Evolutionary conservation across 306 rosid genomes (phyloP).

Genomic region (Astragalus glycyphyllos): DNA sequence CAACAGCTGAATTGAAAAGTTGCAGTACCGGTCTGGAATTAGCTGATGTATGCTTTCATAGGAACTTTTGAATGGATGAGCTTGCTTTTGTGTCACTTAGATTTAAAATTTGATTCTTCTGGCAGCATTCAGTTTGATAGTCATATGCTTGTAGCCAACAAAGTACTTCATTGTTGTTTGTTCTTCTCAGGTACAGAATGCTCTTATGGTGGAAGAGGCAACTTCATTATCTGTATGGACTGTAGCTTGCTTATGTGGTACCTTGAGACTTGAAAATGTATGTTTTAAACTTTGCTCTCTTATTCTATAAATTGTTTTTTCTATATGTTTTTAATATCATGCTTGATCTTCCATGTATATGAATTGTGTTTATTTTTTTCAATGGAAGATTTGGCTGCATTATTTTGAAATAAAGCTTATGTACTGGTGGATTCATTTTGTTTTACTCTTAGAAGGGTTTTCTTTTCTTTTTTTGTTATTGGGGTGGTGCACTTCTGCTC

Average conservation of each 20-base stretch:
- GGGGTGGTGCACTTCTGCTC: slow-evolving; percentile 3
- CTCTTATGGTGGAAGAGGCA: slow-evolving; percentile 85
- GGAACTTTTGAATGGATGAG: slow-evolving; percentile 3
- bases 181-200: slow-evolving; percentile 71
- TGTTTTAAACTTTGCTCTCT: slow-evolving; percentile 46
- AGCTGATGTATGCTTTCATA: slow-evolving; percentile 64
- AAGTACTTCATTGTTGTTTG: slow-evolving; percentile 42
- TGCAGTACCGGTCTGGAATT: slow-evolving; percentile 65
- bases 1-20: slow-evolving; percentile 63
- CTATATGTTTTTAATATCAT: slow-evolving; percentile 17
- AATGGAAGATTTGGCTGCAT: slow-evolving; percentile 12
- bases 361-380: background rate
- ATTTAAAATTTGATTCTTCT: too few species aligned
- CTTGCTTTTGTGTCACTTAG: slow-evolving; percentile 21
- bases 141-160: slow-evolving; percentile 25
- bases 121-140: slow-evolving; percentile 5
- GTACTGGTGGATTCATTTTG: background rate
- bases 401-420: slow-evolving; percentile 23
- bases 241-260: slow-evolving; percentile 91
- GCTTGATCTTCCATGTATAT: slow-evolving; percentile 21
- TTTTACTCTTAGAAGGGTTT: background rate
- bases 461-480: background rate
- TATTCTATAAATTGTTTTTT: slow-evolving; percentile 14
- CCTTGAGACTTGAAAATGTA: slow-evolving; percentile 95
- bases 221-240: slow-evolving; percentile 91